Evolutionary conservation across 768 basidiomycete genomes (phyloP).

Genomic region (Termitomyces sp.): DNA sequence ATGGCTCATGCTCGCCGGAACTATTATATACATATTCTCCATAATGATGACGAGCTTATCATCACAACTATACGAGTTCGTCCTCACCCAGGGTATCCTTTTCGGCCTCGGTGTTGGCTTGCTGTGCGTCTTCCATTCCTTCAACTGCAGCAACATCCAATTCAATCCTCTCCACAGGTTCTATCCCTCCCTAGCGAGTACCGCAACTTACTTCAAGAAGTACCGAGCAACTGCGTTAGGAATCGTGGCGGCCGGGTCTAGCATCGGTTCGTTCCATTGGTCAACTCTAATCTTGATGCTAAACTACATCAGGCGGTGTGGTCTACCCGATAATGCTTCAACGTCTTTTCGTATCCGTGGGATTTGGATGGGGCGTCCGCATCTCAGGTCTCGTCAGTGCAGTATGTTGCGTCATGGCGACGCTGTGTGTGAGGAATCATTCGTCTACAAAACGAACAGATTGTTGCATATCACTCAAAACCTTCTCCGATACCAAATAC

Average conservation of each 20-base stretch:
- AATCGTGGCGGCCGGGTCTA: slow-evolving; percentile 67
- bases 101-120: slow-evolving; percentile 66
- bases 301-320: slow-evolving; percentile 50
- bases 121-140: slow-evolving; percentile 38
- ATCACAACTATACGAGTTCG: slow-evolving; percentile 54
- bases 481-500: slow-evolving; percentile 50
- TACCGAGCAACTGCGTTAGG: slow-evolving; percentile 73
- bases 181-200: slow-evolving; percentile 64
- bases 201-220: slow-evolving; percentile 62
- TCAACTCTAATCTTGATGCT: not conserved
- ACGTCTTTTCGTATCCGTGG: slow-evolving; percentile 48
- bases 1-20: slow-evolving; percentile 49
- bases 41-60: slow-evolving; percentile 62
- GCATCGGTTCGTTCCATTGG: slow-evolving; percentile 39
- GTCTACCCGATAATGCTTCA: slow-evolving; percentile 66
- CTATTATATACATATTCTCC: slow-evolving; percentile 44
- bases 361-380: slow-evolving; percentile 64
- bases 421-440: slow-evolving; percentile 42
- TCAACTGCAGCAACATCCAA: slow-evolving; percentile 9
- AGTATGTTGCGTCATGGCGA: slow-evolving; percentile 43
- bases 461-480: slow-evolving; percentile 27
- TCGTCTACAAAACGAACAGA: slow-evolving; percentile 26
- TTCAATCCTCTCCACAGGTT: slow-evolving; percentile 39
- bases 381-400: slow-evolving; percentile 51
- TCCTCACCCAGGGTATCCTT: slow-evolving; percentile 60